Evolutionary conservation across 2,329 filamentous ascomycete genomes (phyloP), one percentile per base, ranked within the genome.

Genomic region (Aspergillus tamarii): DNA sequence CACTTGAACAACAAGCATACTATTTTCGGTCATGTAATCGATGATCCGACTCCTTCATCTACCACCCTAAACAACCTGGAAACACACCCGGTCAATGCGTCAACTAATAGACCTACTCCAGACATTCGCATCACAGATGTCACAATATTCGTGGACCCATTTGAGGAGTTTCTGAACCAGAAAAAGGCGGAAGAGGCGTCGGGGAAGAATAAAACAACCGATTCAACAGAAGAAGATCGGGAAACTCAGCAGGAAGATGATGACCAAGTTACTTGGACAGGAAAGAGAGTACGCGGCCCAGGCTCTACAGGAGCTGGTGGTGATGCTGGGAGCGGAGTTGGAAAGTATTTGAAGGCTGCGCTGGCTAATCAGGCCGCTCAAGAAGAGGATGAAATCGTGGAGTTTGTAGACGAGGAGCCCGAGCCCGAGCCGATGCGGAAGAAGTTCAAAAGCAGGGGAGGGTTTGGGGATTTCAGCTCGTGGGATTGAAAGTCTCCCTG

Each of bases 1-100:
- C 95, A 99, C 80, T 85, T 99, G 0, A 93, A 99, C 78, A 87
- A 90, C 64, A 99, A 99, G 75, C 95, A 99, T 79, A 98, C 95
- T n/a, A 91, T 99, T 46, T 99, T 99, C 73, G 95, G 90, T 2
- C 88, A 89, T 43, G 88, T 98, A 0, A 90, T 96, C 1, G 92
- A 91, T 32, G 94, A 80, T 56, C 79, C 79, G 21, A 79, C 78
- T 0, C 78, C 78, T 3, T 81, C 79, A n/a, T 79, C 78, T 16
- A 70, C 76, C 8, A 80, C 78, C 2, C 82, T 99, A 16, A 84
- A 86, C 66, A 87, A 87, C 63, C 88, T 99, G 80, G 95, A 99
- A 79, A 86, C 86, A 12, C 87, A 89, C 19, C 88, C 91, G 1
- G 90, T 89, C 0, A 92, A 94, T 70, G 87, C 85, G 21, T 82